Evolutionary conservation across 2,329 filamentous ascomycete species (phyloP).

Genomic region (Tolypocladium tundrense): DNA sequence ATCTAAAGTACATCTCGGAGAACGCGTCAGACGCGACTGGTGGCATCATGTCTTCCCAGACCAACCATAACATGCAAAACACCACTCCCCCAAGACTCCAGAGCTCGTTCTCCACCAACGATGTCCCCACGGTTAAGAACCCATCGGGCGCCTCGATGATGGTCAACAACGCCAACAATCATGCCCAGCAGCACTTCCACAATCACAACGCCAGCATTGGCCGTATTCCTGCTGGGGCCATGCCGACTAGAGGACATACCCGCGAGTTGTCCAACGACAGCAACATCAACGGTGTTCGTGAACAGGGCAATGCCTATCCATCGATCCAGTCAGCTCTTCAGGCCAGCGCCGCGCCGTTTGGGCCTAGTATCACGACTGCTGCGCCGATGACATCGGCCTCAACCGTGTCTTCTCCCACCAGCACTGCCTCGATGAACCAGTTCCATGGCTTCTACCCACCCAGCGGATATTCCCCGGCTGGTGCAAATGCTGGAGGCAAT

Average conservation of each 20-base stretch:
- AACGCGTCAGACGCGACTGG: conserved; percentile 26
- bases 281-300: conserved; percentile 27
- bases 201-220: conserved; percentile 77
- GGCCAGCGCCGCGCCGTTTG: conserved; percentile 69
- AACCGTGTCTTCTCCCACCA: conserved; percentile 13
- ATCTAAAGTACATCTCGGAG: conserved; percentile 40
- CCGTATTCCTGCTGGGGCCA: conserved; percentile 59
- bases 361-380: conserved; percentile 38
- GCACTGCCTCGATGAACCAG: conserved; percentile 12
- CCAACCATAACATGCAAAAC: conserved; percentile 39
- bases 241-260: conserved; percentile 55
- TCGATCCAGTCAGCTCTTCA: conserved; percentile 66
- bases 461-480: conserved; percentile 18
- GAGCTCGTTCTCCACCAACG: conserved; percentile 82
- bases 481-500: conserved; percentile 8
- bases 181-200: conserved; percentile 55
- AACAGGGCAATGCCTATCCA: conserved; percentile 39
- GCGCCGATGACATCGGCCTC: conserved; percentile 15
- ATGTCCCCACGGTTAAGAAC: conserved; percentile 77
- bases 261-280: conserved; percentile 56
- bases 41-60: conserved; percentile 33
- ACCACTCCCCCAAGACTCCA: conserved; percentile 62
- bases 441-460: conserved; percentile 22
- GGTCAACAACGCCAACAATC: conserved; percentile 41
- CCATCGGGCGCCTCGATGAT: conserved; percentile 36